Percentiles rank a stretch among this genome's conserved stretches.
These are phyloP conservation scores for Erucastrum elatum DNA, from an alignment of 345 rosid species.

Conservation along the genomic window DNA sequence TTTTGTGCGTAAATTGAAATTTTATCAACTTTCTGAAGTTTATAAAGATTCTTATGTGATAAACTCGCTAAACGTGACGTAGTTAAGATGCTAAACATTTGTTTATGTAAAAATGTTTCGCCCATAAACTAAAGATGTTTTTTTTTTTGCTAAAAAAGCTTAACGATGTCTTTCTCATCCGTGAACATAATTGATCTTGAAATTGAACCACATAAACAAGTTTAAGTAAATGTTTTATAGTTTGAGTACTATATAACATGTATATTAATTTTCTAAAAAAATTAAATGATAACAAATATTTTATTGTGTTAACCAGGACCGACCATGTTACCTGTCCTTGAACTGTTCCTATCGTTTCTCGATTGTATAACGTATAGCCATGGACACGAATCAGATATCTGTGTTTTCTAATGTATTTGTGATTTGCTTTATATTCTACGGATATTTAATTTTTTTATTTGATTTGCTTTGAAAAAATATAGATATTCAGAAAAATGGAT, in stretches of 20 bases:
- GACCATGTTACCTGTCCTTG: neutral
- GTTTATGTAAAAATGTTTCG: neutral
- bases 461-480: too few relatives aligned
- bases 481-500: too few relatives aligned
- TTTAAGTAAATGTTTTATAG: neutral
- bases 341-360: conserved; percentile 1
- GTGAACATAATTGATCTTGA: neutral
- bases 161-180: neutral
- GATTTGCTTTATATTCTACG: too few relatives aligned
- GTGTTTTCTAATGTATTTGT: too few relatives aligned
- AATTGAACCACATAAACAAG: neutral
- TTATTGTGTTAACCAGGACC: neutral
- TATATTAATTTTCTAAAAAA: neutral
- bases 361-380: neutral
- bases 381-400: too few relatives aligned
- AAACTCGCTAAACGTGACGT: neutral
- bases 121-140: neutral
- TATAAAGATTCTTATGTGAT: neutral
- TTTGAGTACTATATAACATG: neutral
- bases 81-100: neutral
- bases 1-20: neutral
- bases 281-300: neutral
- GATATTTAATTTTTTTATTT: too few relatives aligned
- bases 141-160: neutral
- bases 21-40: neutral